Conservation (phyloP, 164 flowering plant species). For the Vitis amurensis region DNA sequence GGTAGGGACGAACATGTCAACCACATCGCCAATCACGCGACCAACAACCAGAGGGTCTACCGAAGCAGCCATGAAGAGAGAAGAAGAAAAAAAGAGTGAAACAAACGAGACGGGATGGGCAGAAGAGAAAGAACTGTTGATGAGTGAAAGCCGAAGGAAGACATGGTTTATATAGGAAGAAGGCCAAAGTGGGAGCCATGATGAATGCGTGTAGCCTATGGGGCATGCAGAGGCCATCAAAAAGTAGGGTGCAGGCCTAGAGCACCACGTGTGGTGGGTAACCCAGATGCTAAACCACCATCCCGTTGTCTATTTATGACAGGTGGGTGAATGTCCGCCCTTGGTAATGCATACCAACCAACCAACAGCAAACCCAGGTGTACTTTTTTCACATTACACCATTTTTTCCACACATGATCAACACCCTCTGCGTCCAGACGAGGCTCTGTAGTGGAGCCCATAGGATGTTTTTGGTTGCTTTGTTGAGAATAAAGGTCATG, state of each 20-base stretch:
- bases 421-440: too few species aligned
- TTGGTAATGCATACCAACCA: background rate
- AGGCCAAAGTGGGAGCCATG: background rate
- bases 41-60: slow-evolving; percentile 71
- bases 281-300: slow-evolving; percentile 8
- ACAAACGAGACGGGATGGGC: background rate
- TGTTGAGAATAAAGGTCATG: too few species aligned
- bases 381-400: too few species aligned
- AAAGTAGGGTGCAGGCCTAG: slow-evolving; percentile 13
- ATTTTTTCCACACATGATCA: too few species aligned
- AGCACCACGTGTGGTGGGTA: slow-evolving; percentile 12
- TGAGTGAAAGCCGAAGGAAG: background rate
- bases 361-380: background rate
- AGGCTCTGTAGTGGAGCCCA: too few species aligned
- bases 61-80: slow-evolving; percentile 30
- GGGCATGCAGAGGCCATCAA: slow-evolving; percentile 33
- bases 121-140: background rate
- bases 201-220: slow-evolving; percentile 23
- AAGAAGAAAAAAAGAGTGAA: background rate
- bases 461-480: too few species aligned
- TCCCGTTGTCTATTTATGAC: slow-evolving; percentile 1
- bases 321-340: slow-evolving; percentile 12
- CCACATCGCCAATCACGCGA: slow-evolving; percentile 74
- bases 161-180: slow-evolving; percentile 7
- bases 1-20: slow-evolving; percentile 72